Base-by-base conservation (phyloP, 495 filamentous ascomycete genomes). In the Podospora conica region DNA sequence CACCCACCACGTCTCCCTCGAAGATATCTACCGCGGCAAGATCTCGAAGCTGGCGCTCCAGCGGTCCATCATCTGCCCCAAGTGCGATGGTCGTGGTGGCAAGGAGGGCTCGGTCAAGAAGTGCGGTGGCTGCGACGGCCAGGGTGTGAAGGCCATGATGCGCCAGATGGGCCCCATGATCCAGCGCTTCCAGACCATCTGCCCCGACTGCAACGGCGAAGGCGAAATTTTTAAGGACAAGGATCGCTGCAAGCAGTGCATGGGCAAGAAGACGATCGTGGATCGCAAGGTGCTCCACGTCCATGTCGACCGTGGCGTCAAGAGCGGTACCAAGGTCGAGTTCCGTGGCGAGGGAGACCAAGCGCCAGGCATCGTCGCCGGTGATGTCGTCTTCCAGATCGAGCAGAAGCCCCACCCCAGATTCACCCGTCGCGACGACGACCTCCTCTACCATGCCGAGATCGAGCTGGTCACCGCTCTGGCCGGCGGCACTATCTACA, bases 151-250 rank as follows among this genome's bases (percentile, higher is more conserved):
- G 88, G 97, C 90, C 22, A 98, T 99, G 94, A 97, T 98, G 95
- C 91, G 95, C 72, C 96, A 98, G 83, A 98, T 98, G 93, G 95
- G 96, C 60, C 95, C 95, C 61, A 99, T 99, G 95, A 98, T 98
- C 74, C 96, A 98, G 81, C 91, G 95, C 60, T 98, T 98, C 86
- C 96, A 98, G 85, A 98, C 96, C 21, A 92, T 97, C 67, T 99
- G 95, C 86, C 91, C 93, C 29, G 95, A 99, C 78, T 99, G 95
- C 76, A 91, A 93, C 66, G 95, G 95, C 66, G 96, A 98, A 77
- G 93, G 96, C 58, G 96, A 99, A 81, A 92, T 89, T 64, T 91
- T 99, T 75, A 90, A 90, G 69, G 95, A 98, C 60, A 93, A 93
- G 83, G 96, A 98, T 78, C 87, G 89, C 75, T 99, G 95, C 87